A percentile compares a stretch with the other conserved stretches of the same genome.
Conservation (phyloP, 2,329 filamentous ascomycete genomes). For the Sclerotinia trifoliorum region DNA sequence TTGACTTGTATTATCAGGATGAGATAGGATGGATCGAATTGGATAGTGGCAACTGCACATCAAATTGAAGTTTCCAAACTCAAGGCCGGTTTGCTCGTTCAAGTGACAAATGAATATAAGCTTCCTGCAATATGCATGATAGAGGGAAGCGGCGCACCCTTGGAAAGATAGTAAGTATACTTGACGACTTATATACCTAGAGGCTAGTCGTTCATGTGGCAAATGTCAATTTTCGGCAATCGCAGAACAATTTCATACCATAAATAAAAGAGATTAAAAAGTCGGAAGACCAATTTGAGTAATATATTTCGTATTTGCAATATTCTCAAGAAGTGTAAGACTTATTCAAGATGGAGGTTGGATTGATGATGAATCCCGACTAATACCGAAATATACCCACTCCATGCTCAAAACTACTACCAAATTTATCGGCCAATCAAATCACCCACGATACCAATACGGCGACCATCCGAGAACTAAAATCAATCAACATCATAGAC, state of each 20-base stretch:
- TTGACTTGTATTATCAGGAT: not conserved
- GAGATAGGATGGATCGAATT: not conserved
- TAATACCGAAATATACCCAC: constrained; percentile 14
- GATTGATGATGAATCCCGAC: no score
- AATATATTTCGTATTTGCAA: not conserved
- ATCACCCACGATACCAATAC: constrained; percentile 11
- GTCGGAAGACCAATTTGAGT: not conserved
- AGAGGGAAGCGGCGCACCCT: not conserved
- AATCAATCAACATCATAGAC: constrained; percentile 22
- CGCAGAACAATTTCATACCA: not conserved
- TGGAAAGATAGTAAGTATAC: no score
- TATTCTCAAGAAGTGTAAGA: not conserved
- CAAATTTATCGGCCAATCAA: constrained; percentile 12
- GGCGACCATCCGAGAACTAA: constrained; percentile 19
- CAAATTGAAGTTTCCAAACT: not conserved
- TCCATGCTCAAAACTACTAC: not conserved
- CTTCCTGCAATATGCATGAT: not conserved
- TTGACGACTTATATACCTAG: no score
- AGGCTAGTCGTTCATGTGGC: no score
- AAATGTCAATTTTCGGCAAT: not conserved
- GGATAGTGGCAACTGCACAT: not conserved
- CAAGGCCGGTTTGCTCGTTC: not conserved
- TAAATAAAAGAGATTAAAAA: not conserved
- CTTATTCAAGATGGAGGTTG: not conserved
- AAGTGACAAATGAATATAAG: no score